Percentiles rank a stretch among this genome's conserved stretches.
Evolutionary conservation across 1,284 basidiomycete species (phyloP).

Genomic region (Pseudozyma tsukubaensis): DNA sequence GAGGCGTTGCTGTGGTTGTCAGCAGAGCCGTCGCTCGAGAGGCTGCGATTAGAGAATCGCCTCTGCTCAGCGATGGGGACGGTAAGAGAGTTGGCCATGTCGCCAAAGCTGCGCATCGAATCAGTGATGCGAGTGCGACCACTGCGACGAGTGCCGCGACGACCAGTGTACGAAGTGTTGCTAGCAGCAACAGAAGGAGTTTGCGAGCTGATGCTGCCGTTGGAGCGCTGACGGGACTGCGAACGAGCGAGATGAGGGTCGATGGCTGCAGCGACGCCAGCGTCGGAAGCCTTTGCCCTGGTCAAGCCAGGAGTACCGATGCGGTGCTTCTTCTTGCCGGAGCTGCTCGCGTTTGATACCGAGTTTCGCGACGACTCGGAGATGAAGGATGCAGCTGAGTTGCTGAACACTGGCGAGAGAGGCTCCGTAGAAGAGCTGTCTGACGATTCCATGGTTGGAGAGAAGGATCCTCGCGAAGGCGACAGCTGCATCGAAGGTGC

Average conservation of each 20-base stretch:
- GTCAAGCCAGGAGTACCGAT: conserved; percentile 35
- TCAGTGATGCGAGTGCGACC: conserved; percentile 38
- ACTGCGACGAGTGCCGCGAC: conserved; percentile 22
- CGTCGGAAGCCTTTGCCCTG: conserved; percentile 10
- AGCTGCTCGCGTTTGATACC: neutral
- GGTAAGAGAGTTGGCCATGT: conserved; percentile 30
- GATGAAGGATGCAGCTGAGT: conserved; percentile 2
- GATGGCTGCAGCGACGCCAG: conserved; percentile 14
- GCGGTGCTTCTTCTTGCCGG: conserved; percentile 24
- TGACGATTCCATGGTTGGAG: conserved; percentile 4
- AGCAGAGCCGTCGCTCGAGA: conserved; percentile 40
- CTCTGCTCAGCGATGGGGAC: conserved; percentile 25
- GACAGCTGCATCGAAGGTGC: conserved; percentile 24
- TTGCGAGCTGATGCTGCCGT: conserved; percentile 33
- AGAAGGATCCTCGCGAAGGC: conserved; percentile 18
- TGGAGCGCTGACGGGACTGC: conserved; percentile 17
- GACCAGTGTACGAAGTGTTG: conserved; percentile 13
- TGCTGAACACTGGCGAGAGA: conserved; percentile 25
- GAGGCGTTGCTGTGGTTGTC: conserved; percentile 48
- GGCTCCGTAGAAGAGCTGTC: conserved; percentile 2
- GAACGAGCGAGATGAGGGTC: conserved; percentile 36
- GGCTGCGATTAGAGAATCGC: conserved; percentile 32
- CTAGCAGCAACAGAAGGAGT: conserved; percentile 22
- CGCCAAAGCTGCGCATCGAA: conserved; percentile 35
- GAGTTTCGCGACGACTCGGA: conserved; percentile 28